Evolutionary conservation across 148 eudicot genomes (phyloP), one percentile per base, ranked within the genome.

Genomic region (Rhododendron williamsianum): DNA sequence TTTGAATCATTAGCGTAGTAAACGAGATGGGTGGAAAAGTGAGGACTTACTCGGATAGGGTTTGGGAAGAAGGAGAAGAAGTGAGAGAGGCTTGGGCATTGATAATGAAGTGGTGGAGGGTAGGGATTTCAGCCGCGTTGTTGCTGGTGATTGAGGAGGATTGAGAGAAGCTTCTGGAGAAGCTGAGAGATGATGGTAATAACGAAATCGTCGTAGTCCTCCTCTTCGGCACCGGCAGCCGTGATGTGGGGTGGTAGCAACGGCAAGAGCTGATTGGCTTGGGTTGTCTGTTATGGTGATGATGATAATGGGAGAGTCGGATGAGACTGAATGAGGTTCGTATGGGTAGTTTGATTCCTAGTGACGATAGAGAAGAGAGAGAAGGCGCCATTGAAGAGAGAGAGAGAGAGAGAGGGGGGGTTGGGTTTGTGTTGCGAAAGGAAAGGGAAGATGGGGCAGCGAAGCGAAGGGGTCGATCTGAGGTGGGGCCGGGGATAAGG

Each of bases 91-190:
- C 6, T 58, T 58, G 65, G 65, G 65, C 89, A 84, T 86, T 87
- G 76, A 88, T 84, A 35, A 90, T 86, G 84, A 95, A 94, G 82
- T 89, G 92, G 30, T 84, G 92, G 81, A 94, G 92, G 43, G 84
- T 84, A 19, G 92, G 90, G 71, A 38, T 69, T 72, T 93, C 89
- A 16, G 41, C 21, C 1, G 9, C 21, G 7, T 77, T 54, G 56
- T 36, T 82, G 63, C 76, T 43, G 73, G 76, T 52, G 30, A 18
- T 21, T 67, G 67, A 78, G 88, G 13, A 4, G 45, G 71, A 86
- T n/a, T 76, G 89, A 8, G 91, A 92, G 82, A 92, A 90, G 38
- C 56, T 87, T 79, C 93, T 89, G 63, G 95, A 89, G 48, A 87
- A 23, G 80, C 84, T 51, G 67, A 87, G 45, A 71, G 76, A 33